phyloP scores from a whole-genome alignment of 768 basidiomycete genomes.

The Amanita rimosa region DNA sequence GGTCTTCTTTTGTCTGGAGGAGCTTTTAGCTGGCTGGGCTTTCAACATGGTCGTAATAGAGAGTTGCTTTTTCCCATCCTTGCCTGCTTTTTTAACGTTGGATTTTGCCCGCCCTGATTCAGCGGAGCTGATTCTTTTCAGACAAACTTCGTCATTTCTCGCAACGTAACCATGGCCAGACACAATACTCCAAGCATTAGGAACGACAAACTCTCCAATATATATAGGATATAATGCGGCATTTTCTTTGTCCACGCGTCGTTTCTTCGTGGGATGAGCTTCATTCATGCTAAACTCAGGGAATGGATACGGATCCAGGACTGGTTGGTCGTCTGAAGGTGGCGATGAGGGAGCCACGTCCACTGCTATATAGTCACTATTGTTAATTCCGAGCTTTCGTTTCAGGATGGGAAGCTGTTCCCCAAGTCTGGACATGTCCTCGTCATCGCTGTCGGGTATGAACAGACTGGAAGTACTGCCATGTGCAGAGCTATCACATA shows the following conservation, averaged over 20 bases:
- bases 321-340: neutral
- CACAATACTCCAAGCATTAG: conserved; percentile 72
- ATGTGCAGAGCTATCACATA: neutral
- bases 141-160: conserved; percentile 42
- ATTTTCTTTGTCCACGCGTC: neutral
- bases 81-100: conserved; percentile 26
- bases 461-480: conserved; percentile 17
- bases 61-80: conserved; percentile 48
- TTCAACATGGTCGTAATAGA: conserved; percentile 60
- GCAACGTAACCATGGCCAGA: conserved; percentile 65
- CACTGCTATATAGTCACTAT: conserved; percentile 6
- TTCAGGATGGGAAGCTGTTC: conserved; percentile 9
- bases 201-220: conserved; percentile 57
- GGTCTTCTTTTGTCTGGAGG: conserved; percentile 38
- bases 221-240: conserved; percentile 26
- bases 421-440: conserved; percentile 8
- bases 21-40: conserved; percentile 31
- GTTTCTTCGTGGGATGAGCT: neutral
- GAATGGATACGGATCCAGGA: neutral
- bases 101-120: conserved; percentile 19
- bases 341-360: neutral
- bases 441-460: conserved; percentile 25
- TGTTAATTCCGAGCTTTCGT: conserved; percentile 9
- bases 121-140: conserved; percentile 43
- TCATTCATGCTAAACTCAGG: neutral